A percentile compares a stretch with the other conserved stretches of the same genome.
phyloP scores from a whole-genome alignment of 1,139 yeast species.

The Sugiyamaella castrensis region DNA sequence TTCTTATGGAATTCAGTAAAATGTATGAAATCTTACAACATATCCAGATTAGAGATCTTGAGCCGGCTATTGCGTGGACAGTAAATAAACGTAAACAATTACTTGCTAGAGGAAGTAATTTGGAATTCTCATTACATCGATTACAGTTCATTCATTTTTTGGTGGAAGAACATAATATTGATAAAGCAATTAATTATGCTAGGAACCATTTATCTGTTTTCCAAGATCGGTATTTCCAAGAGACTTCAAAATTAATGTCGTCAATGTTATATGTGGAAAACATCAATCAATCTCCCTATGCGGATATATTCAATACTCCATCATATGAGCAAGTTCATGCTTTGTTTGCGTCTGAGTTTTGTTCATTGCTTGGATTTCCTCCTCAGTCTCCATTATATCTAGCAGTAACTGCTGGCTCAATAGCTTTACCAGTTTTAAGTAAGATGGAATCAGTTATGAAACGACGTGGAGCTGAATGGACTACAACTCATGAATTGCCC shows the following conservation, averaged over 20 bases:
- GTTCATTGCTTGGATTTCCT: conserved; percentile 59
- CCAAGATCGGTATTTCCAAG: conserved; percentile 42
- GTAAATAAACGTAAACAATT: conserved; percentile 32
- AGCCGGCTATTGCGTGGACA: conserved; percentile 47
- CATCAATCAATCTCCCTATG: conserved; percentile 42
- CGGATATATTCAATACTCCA: conserved; percentile 29
- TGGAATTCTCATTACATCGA: conserved; percentile 65
- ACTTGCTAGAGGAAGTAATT: conserved; percentile 37
- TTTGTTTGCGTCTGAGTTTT: conserved; percentile 64
- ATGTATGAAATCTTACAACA: conserved; percentile 39
- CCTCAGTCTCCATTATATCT: conserved; percentile 71
- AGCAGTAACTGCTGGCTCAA: conserved; percentile 64
- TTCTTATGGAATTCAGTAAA: conserved; percentile 38
- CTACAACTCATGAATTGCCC: conserved; percentile 55
- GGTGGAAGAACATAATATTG: conserved; percentile 21
- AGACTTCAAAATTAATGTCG: conserved; percentile 55
- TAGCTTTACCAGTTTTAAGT: conserved; percentile 68
- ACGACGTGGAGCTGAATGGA: conserved; percentile 54
- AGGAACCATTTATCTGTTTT: conserved; percentile 51
- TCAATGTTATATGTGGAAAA: conserved; percentile 43
- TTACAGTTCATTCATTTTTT: conserved; percentile 49
- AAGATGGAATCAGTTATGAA: conserved; percentile 56
- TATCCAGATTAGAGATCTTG: conserved; percentile 33
- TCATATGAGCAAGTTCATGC: conserved; percentile 47
- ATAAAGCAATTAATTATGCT: conserved; percentile 54